phyloP scores from a whole-genome alignment of 2,329 filamentous ascomycete genomes.

The Phialophora tarda region DNA sequence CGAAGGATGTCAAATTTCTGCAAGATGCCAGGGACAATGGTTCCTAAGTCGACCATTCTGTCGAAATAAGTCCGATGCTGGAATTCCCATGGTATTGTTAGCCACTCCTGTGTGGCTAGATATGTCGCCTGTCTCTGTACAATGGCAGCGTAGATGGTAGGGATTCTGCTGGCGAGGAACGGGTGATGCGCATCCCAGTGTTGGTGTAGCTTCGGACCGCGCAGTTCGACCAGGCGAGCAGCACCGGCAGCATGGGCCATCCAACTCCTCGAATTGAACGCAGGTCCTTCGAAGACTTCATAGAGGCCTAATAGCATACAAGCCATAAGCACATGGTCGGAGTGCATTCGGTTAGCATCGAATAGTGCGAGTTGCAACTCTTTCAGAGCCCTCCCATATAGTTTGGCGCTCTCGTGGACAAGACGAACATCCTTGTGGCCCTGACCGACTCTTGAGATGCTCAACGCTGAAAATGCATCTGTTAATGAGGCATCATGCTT shows the following conservation, averaged over 20 bases:
- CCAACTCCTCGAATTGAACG: slow-evolving; percentile 35
- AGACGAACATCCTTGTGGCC: slow-evolving; percentile 40
- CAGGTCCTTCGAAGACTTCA: slow-evolving; percentile 39
- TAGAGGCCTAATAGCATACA: slow-evolving; percentile 48
- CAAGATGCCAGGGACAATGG: slow-evolving; percentile 43
- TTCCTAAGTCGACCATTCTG: slow-evolving; percentile 44
- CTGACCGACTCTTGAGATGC: slow-evolving; percentile 37
- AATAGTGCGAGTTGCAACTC: slow-evolving; percentile 47
- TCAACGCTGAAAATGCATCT: slow-evolving; percentile 37
- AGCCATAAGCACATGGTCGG: slow-evolving; percentile 47
- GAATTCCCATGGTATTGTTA: slow-evolving; percentile 45
- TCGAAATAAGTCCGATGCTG: slow-evolving; percentile 45
- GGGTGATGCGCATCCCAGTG: slow-evolving; percentile 33
- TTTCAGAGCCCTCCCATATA: slow-evolving; percentile 46
- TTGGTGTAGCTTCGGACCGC: slow-evolving; percentile 33
- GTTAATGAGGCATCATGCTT: slow-evolving; percentile 34
- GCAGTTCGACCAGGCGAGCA: slow-evolving; percentile 35
- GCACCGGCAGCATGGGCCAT: slow-evolving; percentile 37
- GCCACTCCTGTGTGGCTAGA: slow-evolving; percentile 45
- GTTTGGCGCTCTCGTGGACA: slow-evolving; percentile 43
- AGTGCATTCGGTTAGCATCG: slow-evolving; percentile 42
- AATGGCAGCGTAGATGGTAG: slow-evolving; percentile 36
- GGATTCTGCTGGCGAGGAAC: slow-evolving; percentile 34
- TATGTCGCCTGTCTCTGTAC: slow-evolving; percentile 41
- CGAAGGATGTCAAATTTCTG: slow-evolving; percentile 41